Percentiles rank a stretch among this genome's conserved stretches.
Evolutionary conservation across 179 eudicot species (phyloP).

Genomic region (Actinidia chinensis): DNA sequence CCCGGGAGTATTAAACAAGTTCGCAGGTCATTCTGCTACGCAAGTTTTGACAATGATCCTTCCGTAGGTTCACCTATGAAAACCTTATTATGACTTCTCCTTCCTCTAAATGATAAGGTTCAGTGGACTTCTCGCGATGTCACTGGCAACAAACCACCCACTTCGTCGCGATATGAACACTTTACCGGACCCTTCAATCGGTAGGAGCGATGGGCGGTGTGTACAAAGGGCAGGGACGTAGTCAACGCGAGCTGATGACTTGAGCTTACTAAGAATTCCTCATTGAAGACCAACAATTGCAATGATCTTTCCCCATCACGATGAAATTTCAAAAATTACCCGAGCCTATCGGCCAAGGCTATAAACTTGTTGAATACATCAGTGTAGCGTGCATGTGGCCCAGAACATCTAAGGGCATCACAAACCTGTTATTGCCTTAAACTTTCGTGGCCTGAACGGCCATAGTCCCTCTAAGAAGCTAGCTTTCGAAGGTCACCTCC

Average conservation of each 20-base stretch:
- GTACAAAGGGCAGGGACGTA: no score
- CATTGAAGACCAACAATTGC: slow-evolving; percentile 49
- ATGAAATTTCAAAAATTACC: slow-evolving; percentile 52
- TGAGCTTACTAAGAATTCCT: no score
- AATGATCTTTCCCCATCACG: slow-evolving; percentile 54
- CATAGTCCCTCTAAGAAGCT: slow-evolving; percentile 49
- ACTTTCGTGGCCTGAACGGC: slow-evolving; percentile 40
- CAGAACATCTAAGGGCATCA: slow-evolving; percentile 49
- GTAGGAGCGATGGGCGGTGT: no score
- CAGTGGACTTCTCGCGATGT: slow-evolving; percentile 23
- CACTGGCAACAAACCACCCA: no score
- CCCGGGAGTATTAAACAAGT: no score
- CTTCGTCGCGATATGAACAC: no score
- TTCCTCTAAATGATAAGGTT: slow-evolving; percentile 28
- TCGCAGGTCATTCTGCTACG: no score
- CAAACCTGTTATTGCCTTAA: slow-evolving; percentile 46
- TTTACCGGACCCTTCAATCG: no score
- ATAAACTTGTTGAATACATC: slow-evolving; percentile 59
- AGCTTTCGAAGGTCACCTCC: slow-evolving; percentile 32
- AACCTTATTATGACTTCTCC: slow-evolving; percentile 12
- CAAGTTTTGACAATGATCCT: no score
- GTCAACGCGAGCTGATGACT: no score
- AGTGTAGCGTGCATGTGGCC: slow-evolving; percentile 52
- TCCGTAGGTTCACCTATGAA: slow-evolving; percentile 13
- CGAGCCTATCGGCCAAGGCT: slow-evolving; percentile 55